Base-by-base conservation (phyloP, 2,329 filamentous ascomycete genomes). In the Teratosphaeria gauchensis region DNA sequence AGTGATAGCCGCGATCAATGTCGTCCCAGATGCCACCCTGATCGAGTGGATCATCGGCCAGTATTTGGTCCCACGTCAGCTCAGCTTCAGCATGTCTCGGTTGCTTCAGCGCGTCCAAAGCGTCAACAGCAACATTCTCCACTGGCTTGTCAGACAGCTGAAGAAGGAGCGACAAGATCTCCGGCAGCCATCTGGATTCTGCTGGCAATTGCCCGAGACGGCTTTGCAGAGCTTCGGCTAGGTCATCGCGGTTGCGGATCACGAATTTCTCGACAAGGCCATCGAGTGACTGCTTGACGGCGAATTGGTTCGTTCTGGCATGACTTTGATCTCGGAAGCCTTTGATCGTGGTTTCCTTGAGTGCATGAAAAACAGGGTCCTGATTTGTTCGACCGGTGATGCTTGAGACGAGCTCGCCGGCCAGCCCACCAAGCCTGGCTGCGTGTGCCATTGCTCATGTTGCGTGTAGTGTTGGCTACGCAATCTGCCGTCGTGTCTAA, bases 211-310 rank as follows among this genome's bases (percentile, higher is more conserved):
- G 82, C 46, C 80, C 75, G 14, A 90, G 72, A 38, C 88, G 80
- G 51, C 71, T 68, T 46, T 78, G 75, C 38, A 91, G 75, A 5
- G 84, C 85, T 69, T 92, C 85, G 12, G 90, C 90, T 30, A 96
- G 76, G 46, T 84, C 84, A 66, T 96, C 92, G 62, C 89, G 84
- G 68, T 88, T 86, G 54, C 90, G 80, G 57, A 97, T 81, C 33
- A 85, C 82, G 66, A 96, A 94, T 66, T 92, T 91, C 75, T 97
- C 94, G 64, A 92, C 86, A 2, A 96, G 78, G 0, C 78, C 78
- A 24, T 71, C 66, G 19, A 74, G 69, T 38, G 65, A 72, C 2
- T 72, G 64, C 51, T 71, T 69, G 32, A 80, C 71, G n/a, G 77
- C 75, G 65, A 80, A 80, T 56, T 78, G 78, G 61, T 79, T 79